Evolutionary conservation across 176 grass and related monocot species (phyloP), one percentile per base, ranked within the genome.

Genomic region (Zoysia japonica): DNA sequence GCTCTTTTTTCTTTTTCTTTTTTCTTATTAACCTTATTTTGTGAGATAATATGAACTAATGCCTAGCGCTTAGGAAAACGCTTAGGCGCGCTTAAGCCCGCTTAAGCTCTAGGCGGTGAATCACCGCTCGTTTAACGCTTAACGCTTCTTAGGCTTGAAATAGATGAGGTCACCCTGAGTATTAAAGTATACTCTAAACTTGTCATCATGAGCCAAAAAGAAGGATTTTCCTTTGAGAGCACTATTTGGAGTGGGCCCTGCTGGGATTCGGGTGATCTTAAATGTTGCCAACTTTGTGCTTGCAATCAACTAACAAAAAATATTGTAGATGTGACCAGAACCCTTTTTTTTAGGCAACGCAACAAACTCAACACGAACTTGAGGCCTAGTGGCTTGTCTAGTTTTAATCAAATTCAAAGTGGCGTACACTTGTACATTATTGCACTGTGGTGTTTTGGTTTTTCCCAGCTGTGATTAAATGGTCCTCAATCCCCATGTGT

Each of bases 181-280:
- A 84, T 85, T 88, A 90, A 92, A 83, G 50, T 83, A 91, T 74
- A 73, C 56, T 41, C 44, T 83, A 77, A 89, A 70, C 83, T 70
- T 87, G 87, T 88, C 84, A 97, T 91, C 86, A 85, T 91, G 79
- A 79, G 12, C 82, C 87, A 89, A 87, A 89, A 85, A 80, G 87
- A 89, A 84, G 78, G 85, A 83, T 90, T 91, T 97, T 84, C 52
- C 84, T 92, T 94, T 55, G 54, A 90, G 54, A 90, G 78, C 90
- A 94, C 90, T 90, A 87, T 84, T 97, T 98, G 60, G 83, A 37
- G 81, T 1, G 92, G 60, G 72, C 87, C 87, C 78, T 78, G 56
- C 48, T 82, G 44, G 50, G 95, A 98, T 98, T 87, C 49, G 89
- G 80, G 81, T 91, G 86, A 94, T 94, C 94, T 92, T 92, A 89